phyloP scores from a whole-genome alignment of 805 yeast genomes.

The Sugiyamaella valdiviana region DNA sequence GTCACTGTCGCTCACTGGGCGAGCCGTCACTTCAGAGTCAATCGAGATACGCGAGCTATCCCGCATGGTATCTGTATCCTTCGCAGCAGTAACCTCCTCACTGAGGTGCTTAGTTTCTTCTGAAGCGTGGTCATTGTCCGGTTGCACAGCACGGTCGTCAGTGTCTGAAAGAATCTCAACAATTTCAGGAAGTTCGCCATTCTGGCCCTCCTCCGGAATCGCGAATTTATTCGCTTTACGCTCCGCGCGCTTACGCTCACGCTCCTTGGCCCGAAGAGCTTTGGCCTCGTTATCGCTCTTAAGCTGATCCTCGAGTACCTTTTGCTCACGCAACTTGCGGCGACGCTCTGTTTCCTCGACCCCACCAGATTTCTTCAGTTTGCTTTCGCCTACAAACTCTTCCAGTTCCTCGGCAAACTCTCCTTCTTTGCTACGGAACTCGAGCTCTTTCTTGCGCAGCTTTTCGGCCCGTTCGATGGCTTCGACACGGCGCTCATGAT shows the following conservation, averaged over 20 bases:
- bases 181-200: neutral
- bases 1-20: neutral
- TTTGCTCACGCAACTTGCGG: constrained; percentile 61
- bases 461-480: constrained; percentile 88
- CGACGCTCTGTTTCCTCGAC: constrained; percentile 75
- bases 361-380: constrained; percentile 79
- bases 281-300: constrained; percentile 26
- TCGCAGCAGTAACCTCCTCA: neutral
- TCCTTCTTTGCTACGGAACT: constrained; percentile 42
- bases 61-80: no score
- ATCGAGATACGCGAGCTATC: neutral
- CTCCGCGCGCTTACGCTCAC: constrained; percentile 15
- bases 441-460: constrained; percentile 64
- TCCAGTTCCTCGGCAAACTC: constrained; percentile 82
- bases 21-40: neutral
- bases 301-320: constrained; percentile 48
- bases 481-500: constrained; percentile 76
- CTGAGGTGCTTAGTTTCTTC: neutral
- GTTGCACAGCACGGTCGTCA: neutral
- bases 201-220: constrained; percentile 14
- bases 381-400: constrained; percentile 72
- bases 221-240: constrained; percentile 13
- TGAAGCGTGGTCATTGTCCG: neutral
- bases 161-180: neutral
- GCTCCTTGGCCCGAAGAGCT: constrained; percentile 10